These are phyloP conservation scores for Aphanoascus verrucosus DNA, from an alignment of 2,329 filamentous ascomycete species.

Conservation along the genomic window DNA sequence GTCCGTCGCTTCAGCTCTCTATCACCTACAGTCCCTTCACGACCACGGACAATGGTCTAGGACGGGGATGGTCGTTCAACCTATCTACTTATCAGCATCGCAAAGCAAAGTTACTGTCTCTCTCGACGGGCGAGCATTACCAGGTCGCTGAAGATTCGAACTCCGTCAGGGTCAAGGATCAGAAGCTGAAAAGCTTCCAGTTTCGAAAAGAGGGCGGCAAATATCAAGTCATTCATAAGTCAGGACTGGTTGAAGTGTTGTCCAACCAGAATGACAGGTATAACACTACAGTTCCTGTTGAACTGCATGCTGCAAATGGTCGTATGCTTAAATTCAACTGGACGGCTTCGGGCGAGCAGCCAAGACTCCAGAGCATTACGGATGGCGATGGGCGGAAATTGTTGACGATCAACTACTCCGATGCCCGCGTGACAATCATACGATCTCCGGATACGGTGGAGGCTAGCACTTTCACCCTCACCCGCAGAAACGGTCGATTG, in stretches of 20 bases:
- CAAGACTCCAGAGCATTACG: background rate
- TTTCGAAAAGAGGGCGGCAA: background rate
- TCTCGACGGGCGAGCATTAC: slow-evolving; percentile 9
- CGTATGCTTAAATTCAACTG: slow-evolving; percentile 3
- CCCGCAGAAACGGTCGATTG: background rate
- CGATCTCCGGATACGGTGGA: background rate
- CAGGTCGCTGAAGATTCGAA: slow-evolving; percentile 1
- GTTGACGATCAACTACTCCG: background rate
- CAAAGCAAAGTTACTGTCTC: background rate
- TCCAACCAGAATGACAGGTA: slow-evolving; percentile 1
- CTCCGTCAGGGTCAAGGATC: background rate
- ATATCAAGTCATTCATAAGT: slow-evolving; percentile 7
- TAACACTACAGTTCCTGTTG: slow-evolving; percentile 3
- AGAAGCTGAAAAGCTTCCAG: slow-evolving; percentile 8
- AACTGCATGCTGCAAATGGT: slow-evolving; percentile 4
- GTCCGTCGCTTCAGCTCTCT: background rate
- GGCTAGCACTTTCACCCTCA: background rate
- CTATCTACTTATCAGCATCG: background rate
- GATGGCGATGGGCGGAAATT: background rate
- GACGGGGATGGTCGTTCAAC: slow-evolving; percentile 6
- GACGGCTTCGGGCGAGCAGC: background rate
- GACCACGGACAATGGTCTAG: background rate
- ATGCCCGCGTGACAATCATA: background rate
- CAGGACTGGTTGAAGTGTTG: slow-evolving; percentile 4
- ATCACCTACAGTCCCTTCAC: slow-evolving; percentile 3